Conservation (phyloP, 495 filamentous ascomycete genomes). For the Penicillium goetzii region DNA sequence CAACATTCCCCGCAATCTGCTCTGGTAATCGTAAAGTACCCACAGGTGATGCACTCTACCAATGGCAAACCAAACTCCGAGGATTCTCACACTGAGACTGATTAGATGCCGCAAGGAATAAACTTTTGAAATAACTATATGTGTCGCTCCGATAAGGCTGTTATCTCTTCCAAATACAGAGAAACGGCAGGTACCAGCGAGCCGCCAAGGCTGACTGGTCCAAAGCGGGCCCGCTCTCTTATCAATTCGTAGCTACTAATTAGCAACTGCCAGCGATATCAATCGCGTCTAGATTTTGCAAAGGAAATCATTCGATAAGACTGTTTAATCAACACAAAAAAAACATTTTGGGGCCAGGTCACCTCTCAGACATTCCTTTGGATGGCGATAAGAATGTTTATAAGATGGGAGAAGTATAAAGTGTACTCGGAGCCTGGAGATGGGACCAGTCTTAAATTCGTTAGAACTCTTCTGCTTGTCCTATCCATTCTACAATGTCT, state of each 20-base stretch:
- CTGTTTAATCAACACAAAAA: background rate
- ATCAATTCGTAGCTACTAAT: background rate
- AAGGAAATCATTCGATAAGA: background rate
- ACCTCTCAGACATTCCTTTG: background rate
- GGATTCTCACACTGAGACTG: too few relatives aligned
- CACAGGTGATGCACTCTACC: too few relatives aligned
- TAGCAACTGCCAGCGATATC: conserved; percentile 3
- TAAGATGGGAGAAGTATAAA: background rate
- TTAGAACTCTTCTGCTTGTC: background rate
- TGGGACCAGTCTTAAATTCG: background rate
- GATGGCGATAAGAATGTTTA: background rate
- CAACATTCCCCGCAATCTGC: too few relatives aligned
- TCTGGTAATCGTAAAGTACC: too few relatives aligned
- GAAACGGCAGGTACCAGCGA: background rate
- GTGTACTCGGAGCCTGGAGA: background rate
- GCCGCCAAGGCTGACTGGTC: background rate
- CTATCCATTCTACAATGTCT: too few relatives aligned
- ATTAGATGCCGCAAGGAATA: too few relatives aligned
- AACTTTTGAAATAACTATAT: too few relatives aligned
- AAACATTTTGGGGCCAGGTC: background rate
- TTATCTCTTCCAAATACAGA: background rate
- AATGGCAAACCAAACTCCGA: too few relatives aligned
- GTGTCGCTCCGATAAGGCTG: background rate
- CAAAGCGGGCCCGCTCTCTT: background rate
- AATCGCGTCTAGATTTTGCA: background rate